Evolutionary conservation across 352 stramenopile species (phyloP), one percentile per base, ranked within the genome.

Genomic region (Phytophthora pluvialis): DNA sequence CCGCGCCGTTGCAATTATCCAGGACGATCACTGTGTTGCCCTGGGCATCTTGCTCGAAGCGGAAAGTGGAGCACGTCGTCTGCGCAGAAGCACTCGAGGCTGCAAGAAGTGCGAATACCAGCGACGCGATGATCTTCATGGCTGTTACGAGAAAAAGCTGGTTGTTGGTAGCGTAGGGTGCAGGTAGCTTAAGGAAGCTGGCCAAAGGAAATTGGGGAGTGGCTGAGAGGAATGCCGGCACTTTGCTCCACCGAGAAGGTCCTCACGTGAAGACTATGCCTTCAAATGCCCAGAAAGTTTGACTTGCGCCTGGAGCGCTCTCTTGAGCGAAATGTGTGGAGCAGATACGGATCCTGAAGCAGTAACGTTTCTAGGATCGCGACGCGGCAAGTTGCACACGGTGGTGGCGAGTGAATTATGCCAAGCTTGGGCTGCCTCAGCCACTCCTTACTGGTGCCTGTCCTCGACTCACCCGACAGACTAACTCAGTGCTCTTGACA

Each of bases 141-240:
- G 13, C 21, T 29, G 42, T 18, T 16, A n/a, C 6, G 35, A 40
- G 8, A 38, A 15, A 39, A 29, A 13, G 32, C 25, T 2, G 31
- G 13, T 21, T 21, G 21, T 21, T 21, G 21, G 21, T 21, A 21
- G 21, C 6, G 31, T 38, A 52, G 48, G 7, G 5, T 6, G 25
- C 11, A 43, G 31, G 10, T 36, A 44, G n/a, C 8, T 18, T 12
- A 39, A 44, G 21, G 25, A 32, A n/a, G 28, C 25, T 54, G 38
- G 15, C 11, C 55, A 44, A 58, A 67, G 63, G 25, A 51, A 71
- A 63, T 63, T 63, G 36, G 35, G 16, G 38, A 71, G 49, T 71
- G 57, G 8, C 31, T 28, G 18, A 44, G 11, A 50, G n/a, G 8
- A 44, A 6, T 35, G 31, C 36, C 13, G n/a, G 21, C 44, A 16